These are phyloP conservation scores for Phytophthora kernoviae DNA, from an alignment of 352 stramenopile genomes.

Conservation along the genomic window DNA sequence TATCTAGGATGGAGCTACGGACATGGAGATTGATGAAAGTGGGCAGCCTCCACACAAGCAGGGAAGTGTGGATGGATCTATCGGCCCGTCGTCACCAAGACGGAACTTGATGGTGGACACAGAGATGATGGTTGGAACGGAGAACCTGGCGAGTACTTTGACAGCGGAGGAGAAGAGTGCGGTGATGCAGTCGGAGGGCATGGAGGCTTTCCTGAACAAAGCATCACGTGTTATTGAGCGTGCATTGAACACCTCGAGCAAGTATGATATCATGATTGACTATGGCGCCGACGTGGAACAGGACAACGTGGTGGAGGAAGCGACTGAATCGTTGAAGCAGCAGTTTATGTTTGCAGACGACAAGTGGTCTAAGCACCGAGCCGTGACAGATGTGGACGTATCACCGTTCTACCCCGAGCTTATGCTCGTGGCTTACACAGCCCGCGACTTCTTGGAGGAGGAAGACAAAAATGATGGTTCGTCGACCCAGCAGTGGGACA, in stretches of 20 bases:
- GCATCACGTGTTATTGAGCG: slow-evolving; percentile 83
- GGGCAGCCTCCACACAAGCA: slow-evolving; percentile 36
- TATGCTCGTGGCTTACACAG: slow-evolving; percentile 70
- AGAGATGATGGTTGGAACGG: slow-evolving; percentile 29
- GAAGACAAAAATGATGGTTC: slow-evolving; percentile 61
- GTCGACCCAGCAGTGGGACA: slow-evolving; percentile 71
- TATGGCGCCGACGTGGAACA: slow-evolving; percentile 78
- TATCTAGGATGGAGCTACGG: slow-evolving; percentile 21
- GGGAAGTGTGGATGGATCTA: slow-evolving; percentile 32
- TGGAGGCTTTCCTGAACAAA: slow-evolving; percentile 81
- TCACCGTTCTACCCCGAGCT: slow-evolving; percentile 86
- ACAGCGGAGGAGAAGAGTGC: slow-evolving; percentile 67
- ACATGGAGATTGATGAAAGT: slow-evolving; percentile 53
- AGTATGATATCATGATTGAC: slow-evolving; percentile 88
- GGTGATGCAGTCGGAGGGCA: slow-evolving; percentile 73
- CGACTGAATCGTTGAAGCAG: slow-evolving; percentile 73
- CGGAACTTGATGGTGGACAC: slow-evolving; percentile 58
- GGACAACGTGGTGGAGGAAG: slow-evolving; percentile 57
- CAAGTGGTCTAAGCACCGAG: slow-evolving; percentile 83
- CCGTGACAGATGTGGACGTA: slow-evolving; percentile 83
- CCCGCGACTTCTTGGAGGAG: slow-evolving; percentile 75
- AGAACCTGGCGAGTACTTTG: slow-evolving; percentile 29
- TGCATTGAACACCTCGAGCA: slow-evolving; percentile 71
- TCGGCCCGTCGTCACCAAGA: slow-evolving; percentile 41
- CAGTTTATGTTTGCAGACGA: slow-evolving; percentile 74